Evolutionary conservation across 139 green algal species (phyloP).

Genomic region (Tetradesmus lagerheimii): DNA sequence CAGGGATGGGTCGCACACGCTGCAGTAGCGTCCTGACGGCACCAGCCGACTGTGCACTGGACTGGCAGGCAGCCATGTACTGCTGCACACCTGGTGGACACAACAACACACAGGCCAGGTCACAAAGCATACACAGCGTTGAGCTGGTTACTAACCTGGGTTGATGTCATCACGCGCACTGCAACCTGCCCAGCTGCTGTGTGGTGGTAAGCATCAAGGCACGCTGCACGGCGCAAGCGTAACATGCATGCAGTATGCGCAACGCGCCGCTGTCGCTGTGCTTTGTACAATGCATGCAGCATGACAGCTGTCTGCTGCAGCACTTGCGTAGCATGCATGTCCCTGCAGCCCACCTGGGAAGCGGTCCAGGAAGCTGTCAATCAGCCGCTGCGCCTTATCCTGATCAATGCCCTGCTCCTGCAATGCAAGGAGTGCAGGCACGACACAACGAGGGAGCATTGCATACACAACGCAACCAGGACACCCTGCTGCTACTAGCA

Average conservation of each 20-base stretch:
- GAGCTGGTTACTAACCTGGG: too few relatives aligned
- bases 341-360: constrained; percentile 50
- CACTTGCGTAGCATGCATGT: not conserved
- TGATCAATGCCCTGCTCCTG: constrained; percentile 42
- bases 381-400: constrained; percentile 49
- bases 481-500: not conserved
- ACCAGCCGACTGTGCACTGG: constrained; percentile 43
- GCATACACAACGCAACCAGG: not conserved
- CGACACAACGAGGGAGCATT: not conserved
- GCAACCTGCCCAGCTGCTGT: not conserved
- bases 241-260: too few relatives aligned
- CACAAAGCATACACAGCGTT: too few relatives aligned
- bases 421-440: not conserved
- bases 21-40: constrained; percentile 61
- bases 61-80: constrained; percentile 49
- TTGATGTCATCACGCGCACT: too few relatives aligned
- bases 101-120: too few relatives aligned
- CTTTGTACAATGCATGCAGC: not conserved
- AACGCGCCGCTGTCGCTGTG: too few relatives aligned
- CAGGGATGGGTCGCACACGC: constrained; percentile 59
- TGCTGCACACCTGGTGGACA: constrained; percentile 57
- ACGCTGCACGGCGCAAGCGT: too few relatives aligned
- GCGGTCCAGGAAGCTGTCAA: constrained; percentile 61
- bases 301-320: not conserved
- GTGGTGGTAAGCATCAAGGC: not conserved